A percentile compares a stretch with the other conserved stretches of the same genome.
Conservation (phyloP, 768 basidiomycete species). For the Termitomyces sp. region DNA sequence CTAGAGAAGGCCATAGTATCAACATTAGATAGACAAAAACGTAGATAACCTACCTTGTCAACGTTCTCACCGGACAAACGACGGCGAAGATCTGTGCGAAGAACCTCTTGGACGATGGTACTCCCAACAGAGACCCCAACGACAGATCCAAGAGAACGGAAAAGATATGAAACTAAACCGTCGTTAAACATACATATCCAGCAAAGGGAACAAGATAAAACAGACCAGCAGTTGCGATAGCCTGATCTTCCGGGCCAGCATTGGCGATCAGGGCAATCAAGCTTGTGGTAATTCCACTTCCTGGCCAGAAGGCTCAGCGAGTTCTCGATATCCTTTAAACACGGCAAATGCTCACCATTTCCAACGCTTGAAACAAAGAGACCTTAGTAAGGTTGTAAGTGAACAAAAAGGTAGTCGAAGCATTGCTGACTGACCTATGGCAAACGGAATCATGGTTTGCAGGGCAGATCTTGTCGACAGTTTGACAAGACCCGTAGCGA, state of each 20-base stretch:
- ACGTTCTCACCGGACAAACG: constrained; percentile 39
- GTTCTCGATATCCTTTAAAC: too few relatives aligned
- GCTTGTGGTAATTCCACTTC: constrained; percentile 48
- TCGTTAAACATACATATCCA: neutral
- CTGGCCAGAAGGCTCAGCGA: constrained; percentile 21
- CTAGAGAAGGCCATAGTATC: constrained; percentile 18
- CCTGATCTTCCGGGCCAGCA: constrained; percentile 55
- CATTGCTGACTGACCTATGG: constrained; percentile 29
- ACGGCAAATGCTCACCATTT: constrained; percentile 25
- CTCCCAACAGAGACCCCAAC: constrained; percentile 52
- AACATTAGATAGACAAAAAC: neutral
- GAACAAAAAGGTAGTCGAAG: neutral
- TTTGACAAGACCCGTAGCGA: constrained; percentile 32
- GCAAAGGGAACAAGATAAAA: neutral
- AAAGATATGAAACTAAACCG: constrained; percentile 54
- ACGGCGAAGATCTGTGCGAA: constrained; percentile 36
- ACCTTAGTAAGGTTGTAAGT: constrained; percentile 18
- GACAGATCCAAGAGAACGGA: constrained; percentile 58
- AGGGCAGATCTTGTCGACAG: constrained; percentile 34
- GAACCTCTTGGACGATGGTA: constrained; percentile 45
- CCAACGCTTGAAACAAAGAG: constrained; percentile 31
- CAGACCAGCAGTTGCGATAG: constrained; percentile 58
- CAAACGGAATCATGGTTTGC: constrained; percentile 32
- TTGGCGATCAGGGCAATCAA: constrained; percentile 59
- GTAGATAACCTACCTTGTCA: constrained; percentile 44